Percentiles rank a stretch among this genome's conserved stretches.
phyloP scores from a whole-genome alignment of 2,329 filamentous ascomycete species.

The Penicillium hordei region DNA sequence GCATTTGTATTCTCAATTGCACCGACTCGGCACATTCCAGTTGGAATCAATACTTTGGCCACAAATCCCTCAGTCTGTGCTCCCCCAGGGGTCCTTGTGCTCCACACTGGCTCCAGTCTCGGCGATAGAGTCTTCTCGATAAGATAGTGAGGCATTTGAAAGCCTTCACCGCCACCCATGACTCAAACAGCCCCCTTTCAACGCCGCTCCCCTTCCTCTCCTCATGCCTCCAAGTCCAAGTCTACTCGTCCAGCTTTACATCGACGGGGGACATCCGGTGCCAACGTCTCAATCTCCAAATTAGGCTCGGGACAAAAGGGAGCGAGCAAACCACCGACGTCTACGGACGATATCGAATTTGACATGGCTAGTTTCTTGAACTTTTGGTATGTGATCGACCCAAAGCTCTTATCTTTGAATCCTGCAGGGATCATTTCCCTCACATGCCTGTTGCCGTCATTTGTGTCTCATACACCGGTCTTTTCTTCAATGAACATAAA shows the following conservation, averaged over 20 bases:
- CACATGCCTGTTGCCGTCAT: conserved; percentile 22
- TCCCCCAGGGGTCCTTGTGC: conserved; percentile 27
- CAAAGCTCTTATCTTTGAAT: conserved; percentile 21
- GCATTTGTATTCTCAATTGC: not conserved
- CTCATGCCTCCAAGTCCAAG: conserved; percentile 35
- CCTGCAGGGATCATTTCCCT: conserved; percentile 16
- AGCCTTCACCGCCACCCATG: conserved; percentile 38
- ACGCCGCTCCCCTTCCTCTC: conserved; percentile 35
- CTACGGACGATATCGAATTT: conserved; percentile 24
- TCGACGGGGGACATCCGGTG: conserved; percentile 35
- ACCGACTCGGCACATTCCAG: conserved; percentile 4
- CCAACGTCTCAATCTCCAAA: conserved; percentile 35
- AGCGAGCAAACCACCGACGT: conserved; percentile 21
- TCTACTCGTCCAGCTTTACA: conserved; percentile 33
- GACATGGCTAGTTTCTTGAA: conserved; percentile 49
- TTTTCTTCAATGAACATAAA: conserved; percentile 22
- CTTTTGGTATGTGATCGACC: conserved; percentile 42
- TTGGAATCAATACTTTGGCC: conserved; percentile 2
- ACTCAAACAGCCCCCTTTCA: conserved; percentile 35
- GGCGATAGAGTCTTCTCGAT: conserved; percentile 10
- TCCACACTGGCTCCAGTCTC: conserved; percentile 29
- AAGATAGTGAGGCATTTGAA: conserved; percentile 29
- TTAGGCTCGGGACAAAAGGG: conserved; percentile 32
- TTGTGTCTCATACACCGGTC: conserved; percentile 12
- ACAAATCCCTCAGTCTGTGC: conserved; percentile 33